Base-by-base conservation (phyloP, 1,139 yeast genomes). In the Suhomyces bokatorum region DNA sequence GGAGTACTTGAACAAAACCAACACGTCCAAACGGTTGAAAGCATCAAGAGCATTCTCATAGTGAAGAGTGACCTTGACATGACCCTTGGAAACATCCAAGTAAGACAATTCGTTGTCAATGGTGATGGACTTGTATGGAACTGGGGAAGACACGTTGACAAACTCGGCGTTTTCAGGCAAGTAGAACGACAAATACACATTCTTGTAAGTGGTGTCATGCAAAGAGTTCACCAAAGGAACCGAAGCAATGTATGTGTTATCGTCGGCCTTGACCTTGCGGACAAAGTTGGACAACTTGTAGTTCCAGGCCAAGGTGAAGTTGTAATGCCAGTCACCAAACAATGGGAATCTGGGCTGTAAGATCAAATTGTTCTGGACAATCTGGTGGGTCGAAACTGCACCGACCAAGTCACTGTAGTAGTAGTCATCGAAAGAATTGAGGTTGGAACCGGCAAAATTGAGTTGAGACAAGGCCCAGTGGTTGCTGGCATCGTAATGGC, bases 321-420 rank as follows among this genome's bases (percentile, higher is more conserved):
- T 90, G 68, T 90, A 93, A 57, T 84, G 80, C 99, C 99, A 93
- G 34, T 91, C 95, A 40, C 99, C 99, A 67, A 89, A 87, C 8
- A 93, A 60, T 11, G 99, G 99, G 71, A 75, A 93, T 62, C 99
- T 78, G 45, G 99, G 99, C 58, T 78, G 81, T 52, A 93, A 64
- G 35, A 83, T 72, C 45, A 89, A 68, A 49, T 74, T 78, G 40
- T 64, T 59, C 45, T 75, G 67, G 13, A 75, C 58, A 34, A 77
- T 68, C 50, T 75, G 73, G 47, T 87, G 86, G 6, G 97, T 87
- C 8, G 96, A 84, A n/a, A 93, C 97, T 67, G 88, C 87, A 22
- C 99, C 99, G 26, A 93, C 97, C 55, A 86, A 78, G 64, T 93
- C 99, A 17, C 89, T 84, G 61, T 73, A 88, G 69, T 87, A 93